Evolutionary conservation across 306 rosid genomes (phyloP), one percentile per base, ranked within the genome.

Genomic region (Inga laurina): DNA sequence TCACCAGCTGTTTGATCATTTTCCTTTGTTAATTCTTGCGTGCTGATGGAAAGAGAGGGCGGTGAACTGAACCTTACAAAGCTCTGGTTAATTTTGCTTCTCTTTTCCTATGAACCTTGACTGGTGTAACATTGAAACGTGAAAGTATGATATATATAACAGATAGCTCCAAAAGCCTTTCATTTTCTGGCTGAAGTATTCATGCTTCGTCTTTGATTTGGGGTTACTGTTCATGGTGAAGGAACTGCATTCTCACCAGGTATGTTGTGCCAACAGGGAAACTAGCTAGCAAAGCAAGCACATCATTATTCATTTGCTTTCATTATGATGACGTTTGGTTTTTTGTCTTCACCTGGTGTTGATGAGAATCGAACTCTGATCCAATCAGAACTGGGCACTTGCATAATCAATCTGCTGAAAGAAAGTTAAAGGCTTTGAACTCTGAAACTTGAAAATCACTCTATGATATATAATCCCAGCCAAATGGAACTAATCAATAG

Each of bases 341-440:
- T 75, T 88, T 88, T 84, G 85, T 80, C 78, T 82, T 76, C n/a
- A 52, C 69, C 7, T 52, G 80, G 77, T 59, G 75, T 64, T 79
- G 78, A 78, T 39, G 43, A 6, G 1, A 39, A 39, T 39, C 8
- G 34, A 72, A 76, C 65, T 73, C 64, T 57, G 12, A 57, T 57
- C 79, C 86, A 79, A 51, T 81, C 65, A 34, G 27, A 49, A 45
- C 49, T 72, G 54, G 11, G 44, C 76, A 54, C 49, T 56, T 68
- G 52, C 39, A 73, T 71, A 27, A 35, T 30, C 69, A 68, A 30
- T 62, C 49, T 54, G 78, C 15, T 39, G 37, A 81, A 81, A 82
- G 37, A 81, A 81, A 85, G n/a, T 65, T 46, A 80, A 71, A 72
- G 77, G 44, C 72, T 43, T 32, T 11, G 19, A 51, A 61, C 24